Evolutionary conservation across 257 asterid genomes (phyloP), one percentile per base, ranked within the genome.

Genomic region (Solanum appendiculatum): DNA sequence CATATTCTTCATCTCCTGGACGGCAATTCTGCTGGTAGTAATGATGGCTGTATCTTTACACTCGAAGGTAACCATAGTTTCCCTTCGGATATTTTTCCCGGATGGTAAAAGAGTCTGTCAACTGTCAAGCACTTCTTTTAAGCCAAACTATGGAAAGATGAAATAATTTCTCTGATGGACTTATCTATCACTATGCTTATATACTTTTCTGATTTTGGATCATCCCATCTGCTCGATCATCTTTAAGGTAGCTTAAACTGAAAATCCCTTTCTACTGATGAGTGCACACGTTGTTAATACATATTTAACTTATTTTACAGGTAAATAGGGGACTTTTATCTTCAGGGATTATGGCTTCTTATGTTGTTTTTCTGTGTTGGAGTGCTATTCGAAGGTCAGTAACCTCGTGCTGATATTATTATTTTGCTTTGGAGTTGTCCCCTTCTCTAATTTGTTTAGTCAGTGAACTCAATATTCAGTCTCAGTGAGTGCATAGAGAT

Each of bases 311-410:
- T 46, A 16, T 29, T 80, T 4, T 29, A 91, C 97, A 96, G 98
- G 98, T 96, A 90, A 95, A 96, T 87, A 88, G 98, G 85, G 99
- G 98, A 58, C 92, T 95, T 85, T 90, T 95, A 87, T 95, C 98
- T 86, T 95, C 98, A 6, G 99, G 99, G 90, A 95, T 96, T 64
- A 95, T 95, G 99, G 98, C 99, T n/a, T 93, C 98, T 74, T 96
- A 96, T 90, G 88, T 96, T 58, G 98, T 92, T 33, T 96, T 94
- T 93, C 96, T 96, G 25, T 95, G 99, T 84, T 95, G 98, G 99
- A 94, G 95, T 34, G 99, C 99, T 74, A 92, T 95, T 64, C 92
- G 98, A 92, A 96, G 99, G 98, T 96, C 60, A 87, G 48, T 25
- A 74, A 9, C 86, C 37, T 21, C 11, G 25, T 33, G 87, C 37